Evolutionary conservation across 2,329 filamentous ascomycete genomes (phyloP).

Genomic region (Helotiales sp.): DNA sequence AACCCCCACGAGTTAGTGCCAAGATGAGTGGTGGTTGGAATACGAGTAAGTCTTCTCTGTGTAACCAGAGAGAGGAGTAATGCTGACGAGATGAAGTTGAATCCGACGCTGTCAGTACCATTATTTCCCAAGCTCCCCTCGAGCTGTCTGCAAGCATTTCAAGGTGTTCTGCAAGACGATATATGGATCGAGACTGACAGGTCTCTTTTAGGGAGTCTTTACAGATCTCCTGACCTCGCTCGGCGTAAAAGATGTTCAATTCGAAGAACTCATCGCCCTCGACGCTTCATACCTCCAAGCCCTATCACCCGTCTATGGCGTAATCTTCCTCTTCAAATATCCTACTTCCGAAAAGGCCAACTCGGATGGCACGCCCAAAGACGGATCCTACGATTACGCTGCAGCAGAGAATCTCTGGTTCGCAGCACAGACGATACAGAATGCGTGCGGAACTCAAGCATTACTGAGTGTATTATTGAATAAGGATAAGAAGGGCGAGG

Average conservation of each 20-base stretch:
- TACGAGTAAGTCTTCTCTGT: conserved; percentile 61
- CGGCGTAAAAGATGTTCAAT: conserved; percentile 91
- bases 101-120: conserved; percentile 78
- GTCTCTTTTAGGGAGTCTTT: conserved; percentile 72
- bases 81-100: conserved; percentile 58
- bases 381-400: conserved; percentile 77
- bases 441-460: conserved; percentile 96
- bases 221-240: conserved; percentile 92
- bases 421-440: conserved; percentile 95
- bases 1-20: neutral
- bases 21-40: conserved; percentile 87
- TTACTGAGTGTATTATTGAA: conserved; percentile 91
- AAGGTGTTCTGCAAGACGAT: neutral
- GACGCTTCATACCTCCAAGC: conserved; percentile 72
- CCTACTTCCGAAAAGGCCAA: conserved; percentile 68
- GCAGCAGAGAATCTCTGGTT: conserved; percentile 85
- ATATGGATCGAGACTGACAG: conserved; percentile 22
- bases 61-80: neutral
- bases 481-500: conserved; percentile 56
- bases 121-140: neutral
- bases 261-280: conserved; percentile 91
- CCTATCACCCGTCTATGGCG: conserved; percentile 82
- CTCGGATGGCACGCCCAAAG: conserved; percentile 59
- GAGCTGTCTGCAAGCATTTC: neutral
- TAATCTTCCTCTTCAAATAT: conserved; percentile 99